Base-by-base conservation (phyloP, 768 basidiomycete genomes). In the Boletus vermiculosoides region DNA sequence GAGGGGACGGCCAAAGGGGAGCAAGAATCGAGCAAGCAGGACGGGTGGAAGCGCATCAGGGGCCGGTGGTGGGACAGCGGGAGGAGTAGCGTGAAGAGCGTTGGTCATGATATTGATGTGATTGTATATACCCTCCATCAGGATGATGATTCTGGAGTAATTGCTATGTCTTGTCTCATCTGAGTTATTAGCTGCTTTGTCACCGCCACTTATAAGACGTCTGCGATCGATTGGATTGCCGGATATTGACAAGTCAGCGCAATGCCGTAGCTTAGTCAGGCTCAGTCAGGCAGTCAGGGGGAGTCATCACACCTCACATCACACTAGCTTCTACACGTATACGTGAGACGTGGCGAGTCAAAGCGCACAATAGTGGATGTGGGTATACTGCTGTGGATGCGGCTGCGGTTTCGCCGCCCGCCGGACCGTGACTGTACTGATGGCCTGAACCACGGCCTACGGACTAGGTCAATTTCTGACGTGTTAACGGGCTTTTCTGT, bases 1-100 rank as follows among this genome's bases (percentile, higher is more conserved):
- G 0, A 75, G 87, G 42, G 87, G 87, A 28, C 73, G 87, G 10
- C 87, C 87, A 34, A 86, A 84, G 63, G 87, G 87, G 2, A 89
- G 87, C 67, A 87, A 85, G 70, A 88, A 87, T 31, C 69, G 71
- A 47, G 59, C 59, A 0, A 58, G 63, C 47, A 66, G 52, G 50
- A 10, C 63, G 40, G 58, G 61, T 16, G 69, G 63, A 18, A 56
- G 60, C 42, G 50, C 34, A 13, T 39, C 60, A 22, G 63, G 62
- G 20, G 45, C 23, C 13, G 42, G 52, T 37, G 55, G 41, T 40
- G 66, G 57, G 10, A 34, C 45, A 9, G 33, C 37, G 51, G 55
- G 45, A 18, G 53, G 50, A 11, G 50, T 40, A 28, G 51, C 48
- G 15, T 62, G 30, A 54, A 31, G 23, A 7, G 10, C 5, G 15